phyloP scores from a whole-genome alignment of 192 early-diverging fungal species.

The Coemansia interrupta region DNA sequence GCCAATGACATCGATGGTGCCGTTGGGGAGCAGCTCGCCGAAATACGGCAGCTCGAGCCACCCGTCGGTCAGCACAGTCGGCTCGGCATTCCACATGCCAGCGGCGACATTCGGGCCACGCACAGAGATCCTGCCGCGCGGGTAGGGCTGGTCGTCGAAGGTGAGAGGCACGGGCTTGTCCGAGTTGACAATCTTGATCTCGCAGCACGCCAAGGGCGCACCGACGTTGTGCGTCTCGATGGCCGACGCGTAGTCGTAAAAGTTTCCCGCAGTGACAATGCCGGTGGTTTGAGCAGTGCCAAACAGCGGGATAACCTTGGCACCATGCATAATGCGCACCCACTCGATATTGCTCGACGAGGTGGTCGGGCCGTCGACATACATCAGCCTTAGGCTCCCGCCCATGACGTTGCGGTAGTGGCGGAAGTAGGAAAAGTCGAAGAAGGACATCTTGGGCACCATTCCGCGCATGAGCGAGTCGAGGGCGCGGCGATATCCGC shows the following conservation, averaged over 20 bases:
- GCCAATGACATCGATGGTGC: constrained; percentile 38
- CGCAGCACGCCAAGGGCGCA: constrained; percentile 47
- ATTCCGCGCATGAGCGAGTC: constrained; percentile 44
- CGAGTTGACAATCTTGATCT: constrained; percentile 44
- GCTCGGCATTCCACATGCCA: constrained; percentile 22
- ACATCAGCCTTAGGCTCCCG: constrained; percentile 41
- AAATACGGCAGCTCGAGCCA: constrained; percentile 37
- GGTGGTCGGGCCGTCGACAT: constrained; percentile 26
- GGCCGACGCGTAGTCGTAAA: constrained; percentile 47
- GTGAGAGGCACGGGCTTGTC: constrained; percentile 1
- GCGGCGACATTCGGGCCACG: constrained; percentile 41
- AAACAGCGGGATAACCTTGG: constrained; percentile 42
- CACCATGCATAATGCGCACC: constrained; percentile 40
- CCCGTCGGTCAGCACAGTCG: constrained; percentile 14
- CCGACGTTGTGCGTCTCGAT: constrained; percentile 49
- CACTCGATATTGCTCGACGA: constrained; percentile 41
- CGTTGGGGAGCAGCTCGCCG: constrained; percentile 45
- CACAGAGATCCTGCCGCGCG: constrained; percentile 35
- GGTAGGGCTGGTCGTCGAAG: constrained; percentile 31
- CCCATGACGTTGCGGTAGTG: constrained; percentile 53
- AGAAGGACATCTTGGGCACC: constrained; percentile 26
- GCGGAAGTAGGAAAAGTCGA: constrained; percentile 51
- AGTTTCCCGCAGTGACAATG: constrained; percentile 21
- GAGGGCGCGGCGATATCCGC: constrained; percentile 26
- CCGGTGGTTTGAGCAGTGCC: constrained; percentile 24